A percentile compares a stretch with the other conserved stretches of the same genome.
These are phyloP conservation scores for Sclerotiophoma versabilis DNA, from an alignment of 2,329 filamentous ascomycete species.

Conservation along the genomic window DNA sequence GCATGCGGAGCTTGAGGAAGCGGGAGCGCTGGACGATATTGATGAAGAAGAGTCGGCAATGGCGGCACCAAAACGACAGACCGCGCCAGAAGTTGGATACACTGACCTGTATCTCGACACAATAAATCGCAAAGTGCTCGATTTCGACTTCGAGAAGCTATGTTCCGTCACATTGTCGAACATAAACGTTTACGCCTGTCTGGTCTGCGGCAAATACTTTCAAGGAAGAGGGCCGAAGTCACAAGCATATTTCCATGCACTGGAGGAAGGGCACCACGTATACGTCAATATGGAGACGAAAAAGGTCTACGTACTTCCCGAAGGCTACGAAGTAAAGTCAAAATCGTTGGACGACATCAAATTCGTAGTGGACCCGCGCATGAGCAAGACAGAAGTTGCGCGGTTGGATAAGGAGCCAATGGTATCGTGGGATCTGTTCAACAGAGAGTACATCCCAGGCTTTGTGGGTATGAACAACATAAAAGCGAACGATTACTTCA, in stretches of 20 bases:
- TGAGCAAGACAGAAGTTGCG: slow-evolving; percentile 79
- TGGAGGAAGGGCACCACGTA: slow-evolving; percentile 95
- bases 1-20: slow-evolving; percentile 48
- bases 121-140: slow-evolving; percentile 88
- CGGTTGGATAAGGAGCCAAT: slow-evolving; percentile 73
- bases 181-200: slow-evolving; percentile 97
- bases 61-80: slow-evolving; percentile 69
- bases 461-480: slow-evolving; percentile 99
- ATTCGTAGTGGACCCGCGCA: slow-evolving; percentile 91
- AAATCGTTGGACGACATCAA: slow-evolving; percentile 98
- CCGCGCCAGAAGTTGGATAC: slow-evolving; percentile 84
- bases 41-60: slow-evolving; percentile 50
- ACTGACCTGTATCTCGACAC: slow-evolving; percentile 97
- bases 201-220: slow-evolving; percentile 98
- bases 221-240: slow-evolving; percentile 93
- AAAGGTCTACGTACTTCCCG: slow-evolving; percentile 88
- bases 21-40: slow-evolving; percentile 39
- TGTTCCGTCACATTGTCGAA: slow-evolving; percentile 96
- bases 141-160: slow-evolving; percentile 99
- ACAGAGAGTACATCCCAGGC: slow-evolving; percentile 87
- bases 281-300: slow-evolving; percentile 98
- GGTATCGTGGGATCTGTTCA: slow-evolving; percentile 77
- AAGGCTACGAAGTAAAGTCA: slow-evolving; percentile 95
- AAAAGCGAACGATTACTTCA: slow-evolving; percentile 98
- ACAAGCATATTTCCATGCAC: slow-evolving; percentile 95